Conservation (phyloP, 169 alveolate genomes). For the Plasmodium relictum region DNA sequence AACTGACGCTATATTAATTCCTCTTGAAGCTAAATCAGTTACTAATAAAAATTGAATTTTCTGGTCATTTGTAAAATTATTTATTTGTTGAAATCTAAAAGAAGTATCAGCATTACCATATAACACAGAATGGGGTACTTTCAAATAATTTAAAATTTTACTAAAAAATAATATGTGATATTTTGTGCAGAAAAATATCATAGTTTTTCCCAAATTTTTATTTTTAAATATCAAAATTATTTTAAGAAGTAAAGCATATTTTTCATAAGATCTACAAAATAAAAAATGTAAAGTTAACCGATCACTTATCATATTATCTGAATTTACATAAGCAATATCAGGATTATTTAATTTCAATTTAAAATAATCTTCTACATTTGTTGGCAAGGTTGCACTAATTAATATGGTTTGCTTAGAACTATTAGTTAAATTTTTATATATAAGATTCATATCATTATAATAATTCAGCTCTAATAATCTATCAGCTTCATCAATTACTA, state of each 20-base stretch:
- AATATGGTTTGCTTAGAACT: constrained; percentile 90
- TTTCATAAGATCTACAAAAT: constrained; percentile 88
- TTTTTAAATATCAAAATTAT: constrained; percentile 77
- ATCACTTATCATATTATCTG: constrained; percentile 91
- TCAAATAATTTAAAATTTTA: constrained; percentile 83
- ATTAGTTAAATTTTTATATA: constrained; percentile 85
- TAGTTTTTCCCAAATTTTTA: constrained; percentile 87
- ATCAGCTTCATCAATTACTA: constrained; percentile 97
- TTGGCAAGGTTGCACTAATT: constrained; percentile 96
- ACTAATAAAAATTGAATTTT: constrained; percentile 92
- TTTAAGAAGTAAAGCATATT: constrained; percentile 89
- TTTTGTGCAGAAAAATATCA: constrained; percentile 92
- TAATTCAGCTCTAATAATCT: constrained; percentile 95
- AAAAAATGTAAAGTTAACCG: constrained; percentile 73
- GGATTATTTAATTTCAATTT: constrained; percentile 94
- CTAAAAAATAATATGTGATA: constrained; percentile 91
- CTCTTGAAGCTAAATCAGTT: constrained; percentile 99
- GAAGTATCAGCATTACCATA: constrained; percentile 91
- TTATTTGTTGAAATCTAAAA: constrained; percentile 88
- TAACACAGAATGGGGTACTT: constrained; percentile 81
- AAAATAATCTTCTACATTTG: constrained; percentile 92
- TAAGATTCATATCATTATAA: constrained; percentile 90
- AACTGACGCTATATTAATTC: constrained; percentile 98
- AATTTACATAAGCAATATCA: constrained; percentile 87
- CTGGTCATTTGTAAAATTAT: constrained; percentile 85